These are phyloP conservation scores for Cercospora janseana DNA, from an alignment of 2,329 filamentous ascomycete species.

Conservation along the genomic window DNA sequence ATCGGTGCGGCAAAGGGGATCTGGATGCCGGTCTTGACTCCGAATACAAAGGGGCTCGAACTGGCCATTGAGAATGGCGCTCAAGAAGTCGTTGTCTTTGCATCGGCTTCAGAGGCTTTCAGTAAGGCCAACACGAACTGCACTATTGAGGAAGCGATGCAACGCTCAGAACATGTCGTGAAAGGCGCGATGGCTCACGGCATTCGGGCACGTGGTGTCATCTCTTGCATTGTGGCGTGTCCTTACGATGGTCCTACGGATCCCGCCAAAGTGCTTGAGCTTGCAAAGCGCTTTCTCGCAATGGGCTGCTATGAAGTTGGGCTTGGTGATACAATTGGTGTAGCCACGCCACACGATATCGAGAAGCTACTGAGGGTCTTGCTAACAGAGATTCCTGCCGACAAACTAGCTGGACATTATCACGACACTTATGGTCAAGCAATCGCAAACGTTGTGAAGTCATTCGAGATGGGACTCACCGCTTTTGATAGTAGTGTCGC, in stretches of 20 bases:
- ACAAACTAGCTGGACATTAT: conserved; percentile 33
- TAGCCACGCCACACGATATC: conserved; percentile 32
- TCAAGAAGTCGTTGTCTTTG: conserved; percentile 44
- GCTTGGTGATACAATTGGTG: conserved; percentile 33
- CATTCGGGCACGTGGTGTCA: conserved; percentile 40
- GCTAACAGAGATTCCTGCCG: conserved; percentile 25
- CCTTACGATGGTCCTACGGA: conserved; percentile 39
- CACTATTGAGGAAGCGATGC: conserved; percentile 41
- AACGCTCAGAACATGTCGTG: conserved; percentile 37
- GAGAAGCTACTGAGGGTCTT: conserved; percentile 38
- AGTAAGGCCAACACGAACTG: conserved; percentile 46
- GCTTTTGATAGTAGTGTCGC: conserved; percentile 34
- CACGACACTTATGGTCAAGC: conserved; percentile 37
- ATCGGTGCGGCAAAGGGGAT: conserved; percentile 15
- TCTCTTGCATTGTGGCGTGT: conserved; percentile 46
- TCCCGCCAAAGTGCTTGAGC: conserved; percentile 24
- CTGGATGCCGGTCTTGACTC: conserved; percentile 41
- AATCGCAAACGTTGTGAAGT: conserved; percentile 30
- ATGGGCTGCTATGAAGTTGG: conserved; percentile 35
- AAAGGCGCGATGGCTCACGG: conserved; percentile 31
- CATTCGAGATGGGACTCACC: conserved; percentile 30
- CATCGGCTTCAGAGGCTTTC: conserved; percentile 45
- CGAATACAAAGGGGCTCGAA: conserved; percentile 49
- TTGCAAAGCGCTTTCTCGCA: conserved; percentile 23
- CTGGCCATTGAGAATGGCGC: conserved; percentile 53